Conservation (phyloP, 2,329 filamentous ascomycete genomes). For the Aureobasidium zeae region DNA sequence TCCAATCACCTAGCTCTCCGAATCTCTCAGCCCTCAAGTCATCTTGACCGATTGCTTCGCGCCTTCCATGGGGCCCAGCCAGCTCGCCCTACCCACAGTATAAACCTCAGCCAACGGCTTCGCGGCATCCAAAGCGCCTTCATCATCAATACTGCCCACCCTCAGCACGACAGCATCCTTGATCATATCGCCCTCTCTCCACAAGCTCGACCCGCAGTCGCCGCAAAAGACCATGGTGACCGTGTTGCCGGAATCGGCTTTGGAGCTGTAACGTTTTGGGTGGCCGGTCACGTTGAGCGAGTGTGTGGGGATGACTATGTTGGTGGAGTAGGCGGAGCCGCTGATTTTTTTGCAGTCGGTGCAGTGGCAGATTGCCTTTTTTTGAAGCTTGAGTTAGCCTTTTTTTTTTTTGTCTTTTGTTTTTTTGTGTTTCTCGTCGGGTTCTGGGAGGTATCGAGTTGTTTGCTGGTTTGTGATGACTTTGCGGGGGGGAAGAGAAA, state of each 20-base stretch:
- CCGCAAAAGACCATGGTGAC: neutral
- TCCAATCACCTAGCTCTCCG: too few species aligned
- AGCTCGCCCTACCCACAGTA: neutral
- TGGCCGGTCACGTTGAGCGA: neutral
- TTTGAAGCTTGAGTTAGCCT: neutral
- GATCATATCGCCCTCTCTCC: neutral
- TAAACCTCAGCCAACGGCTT: neutral
- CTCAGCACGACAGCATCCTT: neutral
- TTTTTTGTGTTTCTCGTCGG: too few species aligned
- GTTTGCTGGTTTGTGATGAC: too few species aligned
- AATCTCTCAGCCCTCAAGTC: too few species aligned
- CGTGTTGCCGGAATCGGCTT: neutral
- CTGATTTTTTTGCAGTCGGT: conserved; percentile 5
- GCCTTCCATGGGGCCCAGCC: neutral
- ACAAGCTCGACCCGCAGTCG: neutral
- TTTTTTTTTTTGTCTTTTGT: neutral
- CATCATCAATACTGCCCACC: neutral
- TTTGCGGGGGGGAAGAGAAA: too few species aligned
- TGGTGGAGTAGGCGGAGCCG: neutral
- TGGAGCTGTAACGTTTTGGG: neutral
- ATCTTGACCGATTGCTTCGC: too few species aligned
- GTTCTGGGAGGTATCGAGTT: too few species aligned
- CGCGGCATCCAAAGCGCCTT: neutral
- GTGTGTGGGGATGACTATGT: neutral
- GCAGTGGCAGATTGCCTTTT: conserved; percentile 2